phyloP scores from a whole-genome alignment of 2,329 filamentous ascomycete genomes.

The Cordyceps cateniannulata region DNA sequence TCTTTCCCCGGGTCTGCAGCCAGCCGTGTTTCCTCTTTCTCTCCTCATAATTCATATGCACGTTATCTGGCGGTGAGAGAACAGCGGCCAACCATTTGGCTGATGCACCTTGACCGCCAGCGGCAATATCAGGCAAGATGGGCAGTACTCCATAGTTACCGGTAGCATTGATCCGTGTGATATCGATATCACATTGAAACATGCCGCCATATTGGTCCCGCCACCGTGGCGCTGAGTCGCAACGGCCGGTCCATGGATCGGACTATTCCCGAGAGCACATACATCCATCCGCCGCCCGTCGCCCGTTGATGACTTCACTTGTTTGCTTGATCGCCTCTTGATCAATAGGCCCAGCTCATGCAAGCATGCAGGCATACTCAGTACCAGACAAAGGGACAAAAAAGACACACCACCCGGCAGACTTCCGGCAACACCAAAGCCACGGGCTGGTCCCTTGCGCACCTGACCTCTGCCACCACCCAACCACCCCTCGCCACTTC shows the following conservation, averaged over 20 bases:
- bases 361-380: too few relatives aligned
- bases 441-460: not conserved
- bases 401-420: not conserved
- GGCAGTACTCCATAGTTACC: too few relatives aligned
- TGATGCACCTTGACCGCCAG: not conserved
- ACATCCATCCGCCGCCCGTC: too few relatives aligned
- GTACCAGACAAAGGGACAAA: too few relatives aligned
- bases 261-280: not conserved
- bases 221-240: not conserved
- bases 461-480: not conserved
- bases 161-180: constrained; percentile 5
- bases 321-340: too few relatives aligned
- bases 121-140: not conserved
- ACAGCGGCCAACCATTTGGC: not conserved
- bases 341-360: too few relatives aligned
- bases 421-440: not conserved
- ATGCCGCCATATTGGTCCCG: not conserved
- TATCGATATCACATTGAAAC: not conserved
- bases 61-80: constrained; percentile 4
- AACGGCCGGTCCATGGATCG: not conserved
- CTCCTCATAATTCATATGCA: not conserved
- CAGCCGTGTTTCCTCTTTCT: not conserved
- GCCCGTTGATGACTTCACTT: not conserved
- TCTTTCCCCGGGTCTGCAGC: not conserved
- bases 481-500: not conserved